Conservation (phyloP, 192 early-diverging fungal genomes). For the Entomortierella lignicola region DNA sequence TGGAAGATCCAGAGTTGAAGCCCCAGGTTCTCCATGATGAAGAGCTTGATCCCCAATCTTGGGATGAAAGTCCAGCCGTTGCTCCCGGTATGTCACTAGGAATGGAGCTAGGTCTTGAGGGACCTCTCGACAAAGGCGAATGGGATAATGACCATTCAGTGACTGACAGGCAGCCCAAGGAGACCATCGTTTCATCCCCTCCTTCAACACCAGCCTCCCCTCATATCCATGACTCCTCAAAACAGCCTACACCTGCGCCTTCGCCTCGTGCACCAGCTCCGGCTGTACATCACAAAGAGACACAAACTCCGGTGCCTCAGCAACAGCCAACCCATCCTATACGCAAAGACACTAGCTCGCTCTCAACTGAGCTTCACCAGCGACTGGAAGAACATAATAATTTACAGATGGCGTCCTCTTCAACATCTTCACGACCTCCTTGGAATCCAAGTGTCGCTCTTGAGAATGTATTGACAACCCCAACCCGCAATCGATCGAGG, state of each 20-base stretch:
- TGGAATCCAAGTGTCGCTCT: conserved; percentile 51
- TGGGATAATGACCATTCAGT: background rate
- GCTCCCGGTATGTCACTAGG: conserved; percentile 21
- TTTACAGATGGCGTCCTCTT: conserved; percentile 12
- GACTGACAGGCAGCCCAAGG: conserved; percentile 4
- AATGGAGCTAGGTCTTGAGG: conserved; percentile 8
- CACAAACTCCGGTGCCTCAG: conserved; percentile 2
- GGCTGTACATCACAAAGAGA: conserved; percentile 6
- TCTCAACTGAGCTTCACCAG: conserved; percentile 32
- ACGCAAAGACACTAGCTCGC: conserved; percentile 8
- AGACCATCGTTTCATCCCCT: conserved; percentile 7
- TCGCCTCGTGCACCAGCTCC: conserved; percentile 9
- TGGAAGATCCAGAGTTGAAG: conserved; percentile 31
- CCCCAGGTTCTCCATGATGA: background rate
- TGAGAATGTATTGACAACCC: conserved; percentile 2
- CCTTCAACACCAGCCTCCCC: conserved; percentile 18
- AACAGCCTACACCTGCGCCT: conserved; percentile 29
- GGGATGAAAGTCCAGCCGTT: conserved; percentile 2
- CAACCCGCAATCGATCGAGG: conserved; percentile 9
- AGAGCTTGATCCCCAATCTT: conserved; percentile 3
- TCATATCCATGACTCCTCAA: background rate
- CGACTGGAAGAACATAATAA: conserved; percentile 44
- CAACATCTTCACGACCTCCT: conserved; percentile 16
- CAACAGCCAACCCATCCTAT: background rate
- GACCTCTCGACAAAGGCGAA: background rate